Conservation (phyloP, 495 filamentous ascomycete species). For the Talaromyces ruber region DNA sequence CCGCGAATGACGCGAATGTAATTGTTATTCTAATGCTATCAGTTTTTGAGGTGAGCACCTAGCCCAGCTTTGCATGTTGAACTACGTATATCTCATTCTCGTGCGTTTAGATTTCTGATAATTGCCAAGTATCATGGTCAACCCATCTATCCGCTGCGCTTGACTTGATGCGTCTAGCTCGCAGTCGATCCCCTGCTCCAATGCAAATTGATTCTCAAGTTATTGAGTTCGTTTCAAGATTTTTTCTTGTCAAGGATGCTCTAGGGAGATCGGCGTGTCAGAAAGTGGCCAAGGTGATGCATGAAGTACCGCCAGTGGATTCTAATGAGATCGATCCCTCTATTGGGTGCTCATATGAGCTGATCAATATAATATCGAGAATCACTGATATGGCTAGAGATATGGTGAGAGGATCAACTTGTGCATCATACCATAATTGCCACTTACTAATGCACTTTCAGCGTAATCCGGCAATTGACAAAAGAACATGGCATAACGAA, state of each 20-base stretch:
- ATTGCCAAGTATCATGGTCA: constrained; percentile 6
- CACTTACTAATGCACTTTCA: background rate
- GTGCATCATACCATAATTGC: background rate
- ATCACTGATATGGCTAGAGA: constrained; percentile 5
- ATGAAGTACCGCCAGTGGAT: constrained; percentile 1
- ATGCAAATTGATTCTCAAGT: background rate
- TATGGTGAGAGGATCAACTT: background rate
- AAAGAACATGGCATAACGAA: background rate
- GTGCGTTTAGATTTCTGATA: constrained; percentile 2
- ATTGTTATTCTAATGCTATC: constrained; percentile 7
- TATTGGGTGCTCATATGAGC: constrained; percentile 5
- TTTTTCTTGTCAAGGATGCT: constrained; percentile 7
- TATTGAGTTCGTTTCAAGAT: constrained; percentile 1
- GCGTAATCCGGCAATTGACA: background rate
- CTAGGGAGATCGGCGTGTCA: constrained; percentile 1
- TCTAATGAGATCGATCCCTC: constrained; percentile 4
- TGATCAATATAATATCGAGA: constrained; percentile 3
- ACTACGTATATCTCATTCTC: too few species aligned
- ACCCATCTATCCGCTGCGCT: constrained; percentile 1
- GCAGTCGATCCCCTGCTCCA: background rate
- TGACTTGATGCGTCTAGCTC: constrained; percentile 3
- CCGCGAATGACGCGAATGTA: constrained; percentile 1
- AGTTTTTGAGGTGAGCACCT: constrained; percentile 2
- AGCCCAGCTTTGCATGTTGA: too few species aligned
- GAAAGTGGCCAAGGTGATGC: constrained; percentile 2